Evolutionary conservation across 768 basidiomycete genomes (phyloP).

Genomic region (Auriscalpium orientale): DNA sequence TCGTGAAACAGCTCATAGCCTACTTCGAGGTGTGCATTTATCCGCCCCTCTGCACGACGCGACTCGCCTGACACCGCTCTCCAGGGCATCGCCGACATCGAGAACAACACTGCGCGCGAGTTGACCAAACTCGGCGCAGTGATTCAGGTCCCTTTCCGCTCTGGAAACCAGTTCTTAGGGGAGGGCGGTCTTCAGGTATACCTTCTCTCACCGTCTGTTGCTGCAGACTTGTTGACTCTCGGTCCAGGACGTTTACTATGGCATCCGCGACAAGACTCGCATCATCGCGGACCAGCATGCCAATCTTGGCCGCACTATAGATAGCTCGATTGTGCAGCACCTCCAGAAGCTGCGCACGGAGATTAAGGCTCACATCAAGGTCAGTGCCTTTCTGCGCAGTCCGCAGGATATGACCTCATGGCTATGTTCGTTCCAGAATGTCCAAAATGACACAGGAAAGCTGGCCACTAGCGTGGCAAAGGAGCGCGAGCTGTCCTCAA

Average conservation of each 20-base stretch:
- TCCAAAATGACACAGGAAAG: constrained; percentile 94
- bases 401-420: neutral
- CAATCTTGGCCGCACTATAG: constrained; percentile 91
- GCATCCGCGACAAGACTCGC: constrained; percentile 88
- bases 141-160: constrained; percentile 93
- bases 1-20: constrained; percentile 90
- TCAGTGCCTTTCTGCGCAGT: constrained; percentile 18
- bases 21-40: constrained; percentile 61
- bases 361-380: constrained; percentile 97
- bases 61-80: neutral
- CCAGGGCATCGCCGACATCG: constrained; percentile 72
- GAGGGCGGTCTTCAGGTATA: constrained; percentile 86
- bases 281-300: constrained; percentile 93
- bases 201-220: neutral
- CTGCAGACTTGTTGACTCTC: neutral
- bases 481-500: constrained; percentile 84
- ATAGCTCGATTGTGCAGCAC: constrained; percentile 96
- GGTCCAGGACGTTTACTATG: constrained; percentile 81
- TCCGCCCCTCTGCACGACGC: neutral
- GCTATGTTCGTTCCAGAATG: constrained; percentile 43
- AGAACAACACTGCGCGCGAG: constrained; percentile 91
- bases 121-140: constrained; percentile 90
- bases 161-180: constrained; percentile 97
- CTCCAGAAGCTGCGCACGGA: constrained; percentile 90
- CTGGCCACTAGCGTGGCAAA: constrained; percentile 86